These are phyloP conservation scores for Coemansia asiatica DNA, from an alignment of 192 early-diverging fungal species.

Conservation along the genomic window DNA sequence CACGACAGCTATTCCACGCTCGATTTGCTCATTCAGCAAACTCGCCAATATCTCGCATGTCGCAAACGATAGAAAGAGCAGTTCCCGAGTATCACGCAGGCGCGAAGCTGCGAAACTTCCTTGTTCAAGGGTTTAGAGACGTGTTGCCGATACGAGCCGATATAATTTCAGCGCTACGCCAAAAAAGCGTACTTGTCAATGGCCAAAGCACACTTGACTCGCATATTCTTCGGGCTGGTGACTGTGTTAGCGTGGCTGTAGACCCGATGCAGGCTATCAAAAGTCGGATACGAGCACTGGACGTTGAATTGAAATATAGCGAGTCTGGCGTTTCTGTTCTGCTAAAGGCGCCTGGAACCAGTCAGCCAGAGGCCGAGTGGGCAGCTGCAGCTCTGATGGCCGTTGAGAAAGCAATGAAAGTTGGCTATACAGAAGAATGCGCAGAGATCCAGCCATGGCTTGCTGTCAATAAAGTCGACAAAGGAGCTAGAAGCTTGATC, in stretches of 20 bases:
- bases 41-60: neutral
- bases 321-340: conserved; percentile 59
- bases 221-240: conserved; percentile 43
- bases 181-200: conserved; percentile 59
- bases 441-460: conserved; percentile 36
- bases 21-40: neutral
- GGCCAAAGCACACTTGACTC: conserved; percentile 55
- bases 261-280: conserved; percentile 45
- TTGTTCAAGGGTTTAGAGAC: conserved; percentile 37
- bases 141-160: conserved; percentile 28
- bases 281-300: conserved; percentile 46
- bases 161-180: conserved; percentile 23
- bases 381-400: conserved; percentile 22
- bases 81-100: conserved; percentile 15
- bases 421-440: neutral
- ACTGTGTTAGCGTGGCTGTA: conserved; percentile 56
- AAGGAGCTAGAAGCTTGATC: conserved; percentile 59
- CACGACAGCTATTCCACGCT: neutral
- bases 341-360: conserved; percentile 61
- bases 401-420: neutral
- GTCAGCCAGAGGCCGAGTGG: conserved; percentile 24
- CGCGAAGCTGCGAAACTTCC: conserved; percentile 34
- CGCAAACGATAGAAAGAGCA: conserved; percentile 7
- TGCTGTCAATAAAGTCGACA: conserved; percentile 58
- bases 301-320: conserved; percentile 53